phyloP scores from a whole-genome alignment of 1,284 basidiomycete species.

The Neotropicomus parvogracilis region DNA sequence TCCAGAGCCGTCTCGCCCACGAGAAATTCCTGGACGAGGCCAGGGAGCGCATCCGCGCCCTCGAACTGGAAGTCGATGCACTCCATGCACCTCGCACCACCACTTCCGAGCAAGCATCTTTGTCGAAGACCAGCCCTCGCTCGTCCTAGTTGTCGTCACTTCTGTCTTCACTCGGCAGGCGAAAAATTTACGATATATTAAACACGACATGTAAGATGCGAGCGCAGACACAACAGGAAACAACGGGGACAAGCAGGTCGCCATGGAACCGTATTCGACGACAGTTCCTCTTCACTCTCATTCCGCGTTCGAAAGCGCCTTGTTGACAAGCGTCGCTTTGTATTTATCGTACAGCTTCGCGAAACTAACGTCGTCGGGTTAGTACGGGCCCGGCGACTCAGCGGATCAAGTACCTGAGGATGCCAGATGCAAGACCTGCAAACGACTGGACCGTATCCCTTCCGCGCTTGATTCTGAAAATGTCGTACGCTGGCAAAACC shows the following conservation, averaged over 20 bases:
- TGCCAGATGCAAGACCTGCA: slow-evolving; percentile 62
- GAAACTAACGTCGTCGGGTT: slow-evolving; percentile 41
- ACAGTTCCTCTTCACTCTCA: slow-evolving; percentile 22
- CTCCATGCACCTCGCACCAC: slow-evolving; percentile 25
- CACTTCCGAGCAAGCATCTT: background rate
- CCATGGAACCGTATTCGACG: too few species aligned
- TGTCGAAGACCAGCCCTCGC: slow-evolving; percentile 10
- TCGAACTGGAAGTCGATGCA: slow-evolving; percentile 59
- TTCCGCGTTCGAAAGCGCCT: slow-evolving; percentile 20
- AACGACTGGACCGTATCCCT: slow-evolving; percentile 61
- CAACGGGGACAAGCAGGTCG: too few species aligned
- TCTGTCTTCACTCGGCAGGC: background rate
- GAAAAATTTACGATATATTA: slow-evolving; percentile 19
- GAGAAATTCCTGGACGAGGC: slow-evolving; percentile 69
- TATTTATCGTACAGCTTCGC: slow-evolving; percentile 70
- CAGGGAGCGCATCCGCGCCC: slow-evolving; percentile 42
- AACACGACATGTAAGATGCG: background rate
- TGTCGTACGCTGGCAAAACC: slow-evolving; percentile 47
- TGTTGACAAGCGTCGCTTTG: slow-evolving; percentile 55
- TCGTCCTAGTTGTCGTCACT: slow-evolving; percentile 22
- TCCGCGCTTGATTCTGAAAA: slow-evolving; percentile 56
- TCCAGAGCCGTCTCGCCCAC: slow-evolving; percentile 59
- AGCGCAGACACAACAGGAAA: background rate
- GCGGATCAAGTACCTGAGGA: slow-evolving; percentile 56
- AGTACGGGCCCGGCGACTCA: slow-evolving; percentile 1